Conservation (phyloP, 1,139 yeast species). For the Taphrina populina region DNA sequence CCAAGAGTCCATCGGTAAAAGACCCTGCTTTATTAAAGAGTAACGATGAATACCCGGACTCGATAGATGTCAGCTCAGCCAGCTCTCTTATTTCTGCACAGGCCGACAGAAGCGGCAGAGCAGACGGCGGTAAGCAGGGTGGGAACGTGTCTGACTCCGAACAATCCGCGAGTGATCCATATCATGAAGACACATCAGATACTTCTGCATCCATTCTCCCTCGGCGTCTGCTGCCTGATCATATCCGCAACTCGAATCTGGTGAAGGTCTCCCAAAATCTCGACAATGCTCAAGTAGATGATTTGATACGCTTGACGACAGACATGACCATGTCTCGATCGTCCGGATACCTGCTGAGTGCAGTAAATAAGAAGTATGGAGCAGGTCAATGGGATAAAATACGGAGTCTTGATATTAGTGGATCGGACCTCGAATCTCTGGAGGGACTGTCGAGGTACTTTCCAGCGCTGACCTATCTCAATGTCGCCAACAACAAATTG, state of each 20-base stretch:
- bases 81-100: too few species aligned
- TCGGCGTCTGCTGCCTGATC: too few species aligned
- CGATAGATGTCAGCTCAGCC: conserved; percentile 11
- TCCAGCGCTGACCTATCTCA: conserved; percentile 45
- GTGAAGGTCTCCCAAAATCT: conserved; percentile 1
- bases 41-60: conserved; percentile 15
- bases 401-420: conserved; percentile 43
- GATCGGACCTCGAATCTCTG: conserved; percentile 43
- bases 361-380: conserved; percentile 24
- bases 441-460: conserved; percentile 45
- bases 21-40: too few species aligned
- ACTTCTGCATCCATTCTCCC: too few species aligned
- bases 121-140: too few species aligned
- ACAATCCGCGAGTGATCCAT: too few species aligned
- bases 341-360: conserved; percentile 6
- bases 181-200: too few species aligned
- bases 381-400: conserved; percentile 45
- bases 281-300: background rate
- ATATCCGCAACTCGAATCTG: too few species aligned
- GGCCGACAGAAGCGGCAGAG: too few species aligned
- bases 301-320: background rate
- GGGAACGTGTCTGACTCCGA: too few species aligned
- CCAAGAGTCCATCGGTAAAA: too few species aligned
- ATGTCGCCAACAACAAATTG: conserved; percentile 45
- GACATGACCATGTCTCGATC: conserved; percentile 30